Conservation (phyloP, 2,329 filamentous ascomycete species). For the Ilyonectria sp. region DNA sequence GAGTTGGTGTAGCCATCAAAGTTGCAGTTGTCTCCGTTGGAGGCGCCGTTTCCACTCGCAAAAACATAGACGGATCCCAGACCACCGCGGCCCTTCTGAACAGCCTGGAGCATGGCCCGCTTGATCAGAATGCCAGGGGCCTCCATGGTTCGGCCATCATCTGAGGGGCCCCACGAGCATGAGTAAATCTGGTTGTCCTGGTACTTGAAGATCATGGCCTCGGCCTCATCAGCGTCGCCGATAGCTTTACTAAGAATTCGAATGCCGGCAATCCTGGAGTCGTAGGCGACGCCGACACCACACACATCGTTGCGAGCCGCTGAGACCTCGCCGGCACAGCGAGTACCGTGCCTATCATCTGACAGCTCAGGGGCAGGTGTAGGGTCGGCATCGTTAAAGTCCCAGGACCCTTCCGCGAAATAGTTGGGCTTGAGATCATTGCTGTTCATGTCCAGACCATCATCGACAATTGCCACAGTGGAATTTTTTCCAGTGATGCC, state of each 20-base stretch:
- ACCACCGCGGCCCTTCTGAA: conserved; percentile 88
- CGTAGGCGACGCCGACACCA: conserved; percentile 95
- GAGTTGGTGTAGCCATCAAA: conserved; percentile 99
- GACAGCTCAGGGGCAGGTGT: conserved; percentile 86
- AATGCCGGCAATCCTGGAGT: conserved; percentile 90
- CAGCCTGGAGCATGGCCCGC: conserved; percentile 90
- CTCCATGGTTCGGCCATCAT: conserved; percentile 95
- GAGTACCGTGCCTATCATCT: conserved; percentile 92
- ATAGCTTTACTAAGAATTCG: conserved; percentile 94
- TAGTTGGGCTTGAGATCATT: conserved; percentile 94
- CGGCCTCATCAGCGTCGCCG: conserved; percentile 91
- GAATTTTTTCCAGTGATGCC: conserved; percentile 91
- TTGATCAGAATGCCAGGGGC: conserved; percentile 90
- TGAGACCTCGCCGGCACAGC: conserved; percentile 94
- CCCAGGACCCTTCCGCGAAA: conserved; percentile 91
- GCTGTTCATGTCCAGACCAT: conserved; percentile 96
- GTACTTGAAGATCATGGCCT: conserved; percentile 92
- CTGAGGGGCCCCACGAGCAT: conserved; percentile 97
- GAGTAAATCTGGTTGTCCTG: conserved; percentile 97
- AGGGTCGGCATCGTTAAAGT: conserved; percentile 89
- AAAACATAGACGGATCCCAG: conserved; percentile 96
- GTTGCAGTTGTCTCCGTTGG: conserved; percentile 94
- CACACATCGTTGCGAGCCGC: conserved; percentile 95
- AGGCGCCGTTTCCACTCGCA: conserved; percentile 91
- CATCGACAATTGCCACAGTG: conserved; percentile 95